Base-by-base conservation (phyloP, 2,329 filamentous ascomycete genomes). In the Graphium sp. region DNA sequence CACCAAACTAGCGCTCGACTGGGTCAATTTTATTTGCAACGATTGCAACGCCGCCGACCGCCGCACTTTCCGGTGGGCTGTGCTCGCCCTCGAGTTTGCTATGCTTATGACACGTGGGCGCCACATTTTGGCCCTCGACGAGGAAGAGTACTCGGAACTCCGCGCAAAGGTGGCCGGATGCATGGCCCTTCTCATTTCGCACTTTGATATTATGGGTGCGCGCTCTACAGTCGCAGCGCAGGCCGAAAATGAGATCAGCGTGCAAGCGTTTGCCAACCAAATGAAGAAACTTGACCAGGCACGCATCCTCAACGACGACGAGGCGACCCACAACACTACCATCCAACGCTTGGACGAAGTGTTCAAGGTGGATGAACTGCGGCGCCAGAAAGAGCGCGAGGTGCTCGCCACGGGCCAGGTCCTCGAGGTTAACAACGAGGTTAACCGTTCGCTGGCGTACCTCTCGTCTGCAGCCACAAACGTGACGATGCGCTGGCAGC, bases 191-290 rank as follows among this genome's bases (percentile, higher is more conserved):
- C 62, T 98, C 27, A 95, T 98, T 39, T 94, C 85, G 7, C 89
- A 98, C 52, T 98, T 98, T 43, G 89, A 98, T 50, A 95, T 98
- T 52, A 93, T 98, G 79, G 89, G 89, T 15, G 89, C 89, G 16
- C 74, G 87, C 43, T 93, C 85, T 6, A 94, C 77, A 23, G 65
- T 94, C 36, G 89, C 89, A 8, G 89, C 89, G 5, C 84, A 94
- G 52, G 83, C 84, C 2, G 89, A 98, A 53, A 85, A 83, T 48
- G 82, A 92, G 46, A 70, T 81, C 24, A 38, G 35, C 24, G 66
- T 85, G 38, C 87, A 94, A 42, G 77, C 81, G 17, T 60, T 84
- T 34, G 69, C 78, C 30, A 75, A 77, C 17, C 78, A 84, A 43
- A 72, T 79, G 43, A 68, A 77, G 37, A 74, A 75, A 43, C 62